Evolutionary conservation across 1,284 basidiomycete species (phyloP).

Genomic region (Stygiomarasmius scandens): DNA sequence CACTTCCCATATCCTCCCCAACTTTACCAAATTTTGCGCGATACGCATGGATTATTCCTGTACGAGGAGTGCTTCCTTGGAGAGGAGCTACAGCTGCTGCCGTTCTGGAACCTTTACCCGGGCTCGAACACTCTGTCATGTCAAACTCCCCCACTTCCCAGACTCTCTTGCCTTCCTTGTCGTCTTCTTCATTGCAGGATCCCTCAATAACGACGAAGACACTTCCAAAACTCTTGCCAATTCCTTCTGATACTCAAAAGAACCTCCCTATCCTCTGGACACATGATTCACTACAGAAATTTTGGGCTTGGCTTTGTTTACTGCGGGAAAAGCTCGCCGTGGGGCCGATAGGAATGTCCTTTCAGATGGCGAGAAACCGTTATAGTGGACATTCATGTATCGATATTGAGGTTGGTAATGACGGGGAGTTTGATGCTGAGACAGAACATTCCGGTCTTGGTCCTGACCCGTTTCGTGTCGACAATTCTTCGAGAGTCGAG

Average conservation of each 20-base stretch:
- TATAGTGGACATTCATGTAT: constrained; percentile 1
- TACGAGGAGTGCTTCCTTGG: constrained; percentile 61
- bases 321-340: constrained; percentile 41
- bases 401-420: not conserved
- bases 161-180: no score
- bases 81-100: constrained; percentile 45
- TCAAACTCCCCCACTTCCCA: no score
- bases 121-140: no score
- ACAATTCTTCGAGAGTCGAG: no score
- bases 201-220: not conserved
- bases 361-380: constrained; percentile 39
- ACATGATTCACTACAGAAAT: constrained; percentile 37
- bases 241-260: constrained; percentile 16
- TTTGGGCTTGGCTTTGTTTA: constrained; percentile 57
- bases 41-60: constrained; percentile 64
- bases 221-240: constrained; percentile 20
- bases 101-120: constrained; percentile 32
- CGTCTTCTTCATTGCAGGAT: no score
- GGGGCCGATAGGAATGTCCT: constrained; percentile 57
- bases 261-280: constrained; percentile 53
- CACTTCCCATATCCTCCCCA: constrained; percentile 28
- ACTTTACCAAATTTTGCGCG: constrained; percentile 39
- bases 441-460: no score
- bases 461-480: no score
- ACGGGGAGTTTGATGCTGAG: no score